phyloP scores from a whole-genome alignment of 257 asterid genomes.

The Cordia subcordata region DNA sequence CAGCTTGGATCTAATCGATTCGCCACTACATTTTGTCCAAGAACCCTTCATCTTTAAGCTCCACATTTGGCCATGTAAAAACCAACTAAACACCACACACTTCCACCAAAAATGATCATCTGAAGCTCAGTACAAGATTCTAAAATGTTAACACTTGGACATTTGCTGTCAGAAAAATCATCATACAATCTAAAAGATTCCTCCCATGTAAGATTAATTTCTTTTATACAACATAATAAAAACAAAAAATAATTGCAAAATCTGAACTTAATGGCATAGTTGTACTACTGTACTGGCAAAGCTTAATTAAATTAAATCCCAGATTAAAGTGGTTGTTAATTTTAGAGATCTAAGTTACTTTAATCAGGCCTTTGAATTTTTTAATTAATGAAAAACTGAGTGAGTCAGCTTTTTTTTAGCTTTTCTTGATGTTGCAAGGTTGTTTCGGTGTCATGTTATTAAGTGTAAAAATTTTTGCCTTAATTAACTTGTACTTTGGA shows the following conservation, averaged over 20 bases:
- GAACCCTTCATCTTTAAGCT: slow-evolving; percentile 21
- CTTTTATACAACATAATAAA: no score
- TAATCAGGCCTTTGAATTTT: slow-evolving; percentile 24
- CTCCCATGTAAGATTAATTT: no score
- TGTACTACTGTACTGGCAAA: no score
- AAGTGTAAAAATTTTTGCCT: background rate
- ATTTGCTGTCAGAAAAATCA: slow-evolving; percentile 26
- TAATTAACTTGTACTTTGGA: no score
- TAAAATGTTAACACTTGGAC: background rate
- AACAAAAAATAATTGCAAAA: no score
- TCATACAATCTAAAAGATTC: slow-evolving; percentile 38
- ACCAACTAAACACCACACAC: slow-evolving; percentile 9
- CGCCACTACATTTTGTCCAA: slow-evolving; percentile 48
- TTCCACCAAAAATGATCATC: background rate
- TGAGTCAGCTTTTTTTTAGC: slow-evolving; percentile 25
- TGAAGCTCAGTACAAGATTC: slow-evolving; percentile 1
- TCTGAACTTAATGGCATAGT: no score
- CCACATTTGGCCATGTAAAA: slow-evolving; percentile 16
- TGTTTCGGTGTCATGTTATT: slow-evolving; percentile 13
- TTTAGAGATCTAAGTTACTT: slow-evolving; percentile 19
- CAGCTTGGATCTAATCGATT: slow-evolving; percentile 38
- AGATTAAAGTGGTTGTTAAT: slow-evolving; percentile 1
- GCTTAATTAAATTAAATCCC: slow-evolving; percentile 1
- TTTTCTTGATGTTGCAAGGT: slow-evolving; percentile 10
- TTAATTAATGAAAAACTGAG: slow-evolving; percentile 17